Evolutionary conservation across 306 rosid genomes (phyloP).

Genomic region (Benincasa hispida): DNA sequence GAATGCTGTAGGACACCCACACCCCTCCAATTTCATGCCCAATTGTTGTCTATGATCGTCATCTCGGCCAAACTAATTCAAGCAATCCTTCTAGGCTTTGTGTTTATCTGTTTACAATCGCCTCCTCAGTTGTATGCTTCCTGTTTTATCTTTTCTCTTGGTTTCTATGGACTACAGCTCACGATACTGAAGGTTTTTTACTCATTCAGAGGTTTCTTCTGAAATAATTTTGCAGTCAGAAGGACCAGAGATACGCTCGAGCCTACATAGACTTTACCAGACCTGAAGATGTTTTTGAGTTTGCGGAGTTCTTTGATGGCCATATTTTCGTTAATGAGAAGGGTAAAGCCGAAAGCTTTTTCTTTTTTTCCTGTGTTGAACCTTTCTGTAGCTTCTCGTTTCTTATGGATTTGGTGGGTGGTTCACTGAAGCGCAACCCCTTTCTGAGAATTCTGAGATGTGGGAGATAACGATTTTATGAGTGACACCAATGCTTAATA

Average conservation of each 20-base stretch:
- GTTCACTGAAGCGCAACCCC: neutral
- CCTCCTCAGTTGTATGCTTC: neutral
- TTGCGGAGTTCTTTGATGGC: conserved; percentile 72
- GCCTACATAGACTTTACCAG: conserved; percentile 68
- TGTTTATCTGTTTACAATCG: neutral
- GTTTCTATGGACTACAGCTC: neutral
- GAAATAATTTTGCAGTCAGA: conserved; percentile 49
- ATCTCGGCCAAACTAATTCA: neutral
- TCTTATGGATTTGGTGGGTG: neutral
- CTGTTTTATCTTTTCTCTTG: neutral
- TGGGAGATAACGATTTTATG: neutral
- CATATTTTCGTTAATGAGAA: conserved; percentile 88
- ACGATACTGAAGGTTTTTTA: conserved; percentile 1
- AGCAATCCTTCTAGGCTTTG: neutral
- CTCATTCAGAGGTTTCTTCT: conserved; percentile 11
- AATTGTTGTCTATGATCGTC: neutral
- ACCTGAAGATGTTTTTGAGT: conserved; percentile 69
- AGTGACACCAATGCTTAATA: neutral
- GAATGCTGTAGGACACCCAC: neutral
- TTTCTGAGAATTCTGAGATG: conserved; percentile 3
- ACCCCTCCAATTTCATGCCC: neutral
- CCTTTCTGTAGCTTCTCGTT: neutral
- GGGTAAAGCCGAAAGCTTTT: conserved; percentile 28
- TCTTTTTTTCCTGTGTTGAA: neutral
- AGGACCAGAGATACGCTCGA: conserved; percentile 61